phyloP scores from a whole-genome alignment of 805 yeast genomes.

The Dipodascus geniculatus region DNA sequence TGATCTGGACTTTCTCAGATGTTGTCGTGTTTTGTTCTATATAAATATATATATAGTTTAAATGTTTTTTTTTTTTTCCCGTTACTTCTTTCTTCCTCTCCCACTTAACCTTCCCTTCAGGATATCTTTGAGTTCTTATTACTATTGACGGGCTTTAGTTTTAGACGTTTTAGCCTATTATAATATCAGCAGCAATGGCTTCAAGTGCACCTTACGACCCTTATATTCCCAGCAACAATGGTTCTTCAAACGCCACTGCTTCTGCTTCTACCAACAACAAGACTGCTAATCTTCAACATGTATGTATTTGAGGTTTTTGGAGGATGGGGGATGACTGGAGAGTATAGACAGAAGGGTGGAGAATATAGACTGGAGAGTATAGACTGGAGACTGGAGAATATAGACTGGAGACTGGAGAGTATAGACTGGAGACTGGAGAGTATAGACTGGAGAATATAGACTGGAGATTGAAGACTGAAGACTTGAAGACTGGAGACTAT shows the following conservation, averaged over 20 bases:
- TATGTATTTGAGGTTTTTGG: conserved; percentile 28
- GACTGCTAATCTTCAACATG: conserved; percentile 77
- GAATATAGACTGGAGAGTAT: too few relatives aligned
- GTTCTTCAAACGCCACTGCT: conserved; percentile 26
- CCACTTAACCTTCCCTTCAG: not conserved
- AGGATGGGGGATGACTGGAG: not conserved
- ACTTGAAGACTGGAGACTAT: too few relatives aligned
- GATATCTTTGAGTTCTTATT: not conserved
- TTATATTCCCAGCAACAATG: conserved; percentile 44
- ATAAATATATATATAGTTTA: too few relatives aligned
- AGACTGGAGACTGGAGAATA: too few relatives aligned
- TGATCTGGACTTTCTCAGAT: not conserved
- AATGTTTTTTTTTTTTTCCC: too few relatives aligned
- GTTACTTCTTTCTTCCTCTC: not conserved
- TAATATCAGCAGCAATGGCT: too few relatives aligned
- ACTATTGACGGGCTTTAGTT: not conserved
- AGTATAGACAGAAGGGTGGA: too few relatives aligned
- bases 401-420: too few relatives aligned
- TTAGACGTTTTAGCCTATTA: not conserved
- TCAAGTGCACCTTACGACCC: conserved; percentile 81
- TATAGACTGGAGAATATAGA: too few relatives aligned
- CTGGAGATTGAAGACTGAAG: too few relatives aligned
- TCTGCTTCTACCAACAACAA: conserved; percentile 31
- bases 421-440: too few relatives aligned
- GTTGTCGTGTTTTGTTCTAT: not conserved